Evolutionary conservation across 371 early-diverging fungal genomes (phyloP).

Genomic region (Batkoa obscura): DNA sequence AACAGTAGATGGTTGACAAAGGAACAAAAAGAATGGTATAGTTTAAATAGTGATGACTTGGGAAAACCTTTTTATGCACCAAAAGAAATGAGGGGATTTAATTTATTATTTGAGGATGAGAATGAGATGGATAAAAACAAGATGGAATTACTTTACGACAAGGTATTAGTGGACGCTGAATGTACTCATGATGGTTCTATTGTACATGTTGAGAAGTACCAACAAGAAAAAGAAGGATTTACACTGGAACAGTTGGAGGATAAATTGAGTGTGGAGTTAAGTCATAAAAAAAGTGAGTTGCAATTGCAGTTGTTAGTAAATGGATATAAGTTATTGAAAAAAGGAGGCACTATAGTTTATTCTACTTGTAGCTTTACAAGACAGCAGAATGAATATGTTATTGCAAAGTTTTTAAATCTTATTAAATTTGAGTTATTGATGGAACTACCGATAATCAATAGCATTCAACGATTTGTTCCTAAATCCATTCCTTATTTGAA

Average conservation of each 20-base stretch:
- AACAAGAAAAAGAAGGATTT: neutral
- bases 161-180: conserved; percentile 85
- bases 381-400: conserved; percentile 61
- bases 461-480: no score
- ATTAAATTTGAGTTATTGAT: no score
- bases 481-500: no score
- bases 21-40: neutral
- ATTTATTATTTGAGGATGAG: conserved; percentile 15
- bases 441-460: no score
- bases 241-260: neutral
- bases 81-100: conserved; percentile 35
- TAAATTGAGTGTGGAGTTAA: neutral
- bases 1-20: conserved; percentile 15
- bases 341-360: conserved; percentile 65
- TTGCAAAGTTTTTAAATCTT: conserved; percentile 47
- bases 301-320: neutral
- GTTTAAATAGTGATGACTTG: no score
- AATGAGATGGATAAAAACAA: neutral
- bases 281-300: neutral
- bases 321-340: conserved; percentile 25
- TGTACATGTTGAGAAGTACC: conserved; percentile 48
- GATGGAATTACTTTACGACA: conserved; percentile 46
- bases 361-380: conserved; percentile 65
- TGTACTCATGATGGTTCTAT: conserved; percentile 95
- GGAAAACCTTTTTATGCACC: conserved; percentile 56